These are phyloP conservation scores for Aspergillus leporis DNA, from an alignment of 495 filamentous ascomycete genomes.

Conservation along the genomic window DNA sequence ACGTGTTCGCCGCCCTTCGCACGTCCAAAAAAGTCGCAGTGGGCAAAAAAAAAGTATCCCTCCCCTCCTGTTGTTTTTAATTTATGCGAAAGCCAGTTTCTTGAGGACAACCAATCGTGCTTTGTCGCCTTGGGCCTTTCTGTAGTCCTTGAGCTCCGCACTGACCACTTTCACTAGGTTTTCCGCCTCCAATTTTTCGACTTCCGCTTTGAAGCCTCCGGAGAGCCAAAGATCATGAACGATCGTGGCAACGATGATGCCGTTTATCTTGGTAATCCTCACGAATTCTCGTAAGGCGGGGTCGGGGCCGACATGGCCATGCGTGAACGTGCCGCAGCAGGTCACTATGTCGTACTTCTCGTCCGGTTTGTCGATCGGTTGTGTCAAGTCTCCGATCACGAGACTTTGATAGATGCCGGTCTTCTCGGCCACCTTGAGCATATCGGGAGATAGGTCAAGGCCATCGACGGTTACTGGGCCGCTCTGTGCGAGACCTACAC, in stretches of 20 bases:
- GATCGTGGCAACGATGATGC: constrained; percentile 46
- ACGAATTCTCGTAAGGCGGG: constrained; percentile 44
- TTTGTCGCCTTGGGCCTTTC: constrained; percentile 39
- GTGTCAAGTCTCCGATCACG: constrained; percentile 36
- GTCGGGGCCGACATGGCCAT: constrained; percentile 46
- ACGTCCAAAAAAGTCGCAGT: background rate
- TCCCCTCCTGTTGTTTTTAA: background rate
- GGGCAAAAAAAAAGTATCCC: background rate
- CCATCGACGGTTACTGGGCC: constrained; percentile 40
- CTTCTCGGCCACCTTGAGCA: constrained; percentile 42
- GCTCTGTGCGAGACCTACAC: constrained; percentile 35
- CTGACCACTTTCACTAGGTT: constrained; percentile 31
- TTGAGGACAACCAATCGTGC: constrained; percentile 35
- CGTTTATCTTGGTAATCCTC: constrained; percentile 35
- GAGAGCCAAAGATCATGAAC: constrained; percentile 41
- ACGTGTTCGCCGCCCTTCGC: background rate
- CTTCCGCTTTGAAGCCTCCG: constrained; percentile 40
- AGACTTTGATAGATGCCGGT: constrained; percentile 45
- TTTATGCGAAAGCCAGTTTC: constrained; percentile 28
- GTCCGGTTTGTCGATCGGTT: constrained; percentile 29
- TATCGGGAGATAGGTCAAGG: constrained; percentile 41
- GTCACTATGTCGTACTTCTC: constrained; percentile 44
- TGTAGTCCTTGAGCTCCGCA: constrained; percentile 39
- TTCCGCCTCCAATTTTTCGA: constrained; percentile 33
- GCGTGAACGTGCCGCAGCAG: constrained; percentile 49